Conservation (phyloP, 2,329 filamentous ascomycete genomes). For the Paraphaeosphaeria sporulosa region DNA sequence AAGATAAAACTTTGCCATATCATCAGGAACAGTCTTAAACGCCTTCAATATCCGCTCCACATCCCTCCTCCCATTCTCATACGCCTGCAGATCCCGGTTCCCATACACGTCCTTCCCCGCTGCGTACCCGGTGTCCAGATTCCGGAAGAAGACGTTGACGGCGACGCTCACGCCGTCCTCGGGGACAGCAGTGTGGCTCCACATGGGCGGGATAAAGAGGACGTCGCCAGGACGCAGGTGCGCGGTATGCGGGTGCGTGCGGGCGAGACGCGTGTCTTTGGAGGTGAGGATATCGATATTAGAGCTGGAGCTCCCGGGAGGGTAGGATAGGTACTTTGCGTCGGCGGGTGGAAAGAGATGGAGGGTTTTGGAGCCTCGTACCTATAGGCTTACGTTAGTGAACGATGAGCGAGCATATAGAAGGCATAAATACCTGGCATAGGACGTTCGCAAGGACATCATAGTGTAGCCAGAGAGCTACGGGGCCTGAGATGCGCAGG, state of each 20-base stretch:
- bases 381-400: conserved; percentile 28
- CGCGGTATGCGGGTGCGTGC: conserved; percentile 70
- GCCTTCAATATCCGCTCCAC: conserved; percentile 70
- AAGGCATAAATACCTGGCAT: conserved; percentile 62
- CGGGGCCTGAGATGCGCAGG: conserved; percentile 78
- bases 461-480: conserved; percentile 91
- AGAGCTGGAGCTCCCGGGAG: conserved; percentile 81
- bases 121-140: conserved; percentile 72
- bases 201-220: conserved; percentile 81
- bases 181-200: conserved; percentile 77
- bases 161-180: conserved; percentile 69
- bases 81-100: conserved; percentile 83
- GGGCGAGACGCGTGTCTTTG: conserved; percentile 28
- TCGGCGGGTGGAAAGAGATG: conserved; percentile 82
- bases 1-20: conserved; percentile 78
- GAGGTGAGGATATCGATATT: conserved; percentile 72
- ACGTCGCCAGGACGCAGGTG: conserved; percentile 75
- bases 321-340: conserved; percentile 72
- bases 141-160: conserved; percentile 89
- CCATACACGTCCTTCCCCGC: conserved; percentile 84
- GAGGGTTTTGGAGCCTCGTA: conserved; percentile 75
- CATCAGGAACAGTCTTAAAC: conserved; percentile 70
- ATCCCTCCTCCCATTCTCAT: conserved; percentile 80
- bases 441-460: conserved; percentile 91
- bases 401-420: neutral